phyloP scores from a whole-genome alignment of 2,329 filamentous ascomycete genomes.

The Cladobotryum protrusum region DNA sequence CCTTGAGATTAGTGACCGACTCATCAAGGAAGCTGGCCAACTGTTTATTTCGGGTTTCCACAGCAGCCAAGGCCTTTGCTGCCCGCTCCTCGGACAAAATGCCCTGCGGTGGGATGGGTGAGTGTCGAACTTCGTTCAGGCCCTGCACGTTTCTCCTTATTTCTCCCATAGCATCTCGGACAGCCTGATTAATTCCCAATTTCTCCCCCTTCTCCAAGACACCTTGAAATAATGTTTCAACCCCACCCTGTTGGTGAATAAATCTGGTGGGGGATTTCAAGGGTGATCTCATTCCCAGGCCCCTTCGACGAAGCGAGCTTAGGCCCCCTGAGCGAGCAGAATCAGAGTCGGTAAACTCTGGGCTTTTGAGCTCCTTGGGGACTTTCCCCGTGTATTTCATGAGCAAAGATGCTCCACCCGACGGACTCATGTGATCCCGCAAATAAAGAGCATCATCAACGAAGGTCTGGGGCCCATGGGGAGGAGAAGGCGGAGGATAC shows the following conservation, averaged over 20 bases:
- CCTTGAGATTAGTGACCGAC: slow-evolving; percentile 57
- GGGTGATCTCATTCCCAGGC: slow-evolving; percentile 37
- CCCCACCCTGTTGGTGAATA: slow-evolving; percentile 51
- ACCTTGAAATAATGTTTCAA: slow-evolving; percentile 68
- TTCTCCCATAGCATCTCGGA: slow-evolving; percentile 75
- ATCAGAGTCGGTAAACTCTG: slow-evolving; percentile 15
- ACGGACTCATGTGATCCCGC: slow-evolving; percentile 53
- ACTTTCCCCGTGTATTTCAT: slow-evolving; percentile 61
- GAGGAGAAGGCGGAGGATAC: slow-evolving; percentile 62
- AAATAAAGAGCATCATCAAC: slow-evolving; percentile 80
- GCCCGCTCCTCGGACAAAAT: slow-evolving; percentile 30
- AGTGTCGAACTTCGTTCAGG: slow-evolving; percentile 51
- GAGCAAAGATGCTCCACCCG: slow-evolving; percentile 60
- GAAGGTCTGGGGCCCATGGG: slow-evolving; percentile 67
- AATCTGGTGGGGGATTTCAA: slow-evolving; percentile 43
- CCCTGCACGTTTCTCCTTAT: slow-evolving; percentile 69
- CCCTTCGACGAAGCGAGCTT: slow-evolving; percentile 34
- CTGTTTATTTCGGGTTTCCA: slow-evolving; percentile 61
- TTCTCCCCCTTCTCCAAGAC: slow-evolving; percentile 68
- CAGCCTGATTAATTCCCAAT: slow-evolving; percentile 72
- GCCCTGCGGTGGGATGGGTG: slow-evolving; percentile 32
- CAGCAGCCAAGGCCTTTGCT: slow-evolving; percentile 35
- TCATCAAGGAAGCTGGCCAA: slow-evolving; percentile 63
- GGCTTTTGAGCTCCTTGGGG: slow-evolving; percentile 27
- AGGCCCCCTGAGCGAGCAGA: slow-evolving; percentile 31